Evolutionary conservation across 192 early-diverging fungal species (phyloP).

Genomic region (Linderina pennispora): DNA sequence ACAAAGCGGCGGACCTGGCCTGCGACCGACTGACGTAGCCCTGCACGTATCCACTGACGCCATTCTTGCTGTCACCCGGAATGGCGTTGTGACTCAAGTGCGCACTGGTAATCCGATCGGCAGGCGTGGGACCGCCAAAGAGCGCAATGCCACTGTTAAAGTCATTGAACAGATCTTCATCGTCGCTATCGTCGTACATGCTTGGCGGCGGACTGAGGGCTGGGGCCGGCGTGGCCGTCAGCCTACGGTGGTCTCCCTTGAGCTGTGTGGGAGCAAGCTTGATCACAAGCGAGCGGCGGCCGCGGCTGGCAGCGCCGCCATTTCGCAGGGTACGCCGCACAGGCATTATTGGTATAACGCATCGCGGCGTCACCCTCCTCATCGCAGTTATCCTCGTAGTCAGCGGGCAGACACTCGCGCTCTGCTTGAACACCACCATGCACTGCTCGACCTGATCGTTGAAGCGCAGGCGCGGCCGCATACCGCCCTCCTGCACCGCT

Average conservation of each 20-base stretch:
- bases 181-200: conserved; percentile 15
- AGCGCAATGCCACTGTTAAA: conserved; percentile 5
- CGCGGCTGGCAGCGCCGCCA: conserved; percentile 10
- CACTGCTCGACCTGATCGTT: conserved; percentile 50
- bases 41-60: conserved; percentile 35
- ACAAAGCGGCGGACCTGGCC: conserved; percentile 43
- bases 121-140: conserved; percentile 2
- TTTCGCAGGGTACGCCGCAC: conserved; percentile 2
- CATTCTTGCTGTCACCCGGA: background rate
- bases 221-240: background rate
- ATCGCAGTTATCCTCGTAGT: conserved; percentile 24
- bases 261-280: conserved; percentile 40
- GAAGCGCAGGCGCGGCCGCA: conserved; percentile 43
- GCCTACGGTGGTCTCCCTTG: conserved; percentile 41
- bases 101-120: background rate
- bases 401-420: conserved; percentile 42
- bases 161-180: conserved; percentile 22
- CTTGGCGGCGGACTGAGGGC: background rate
- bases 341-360: too few relatives aligned
- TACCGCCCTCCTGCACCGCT: conserved; percentile 19
- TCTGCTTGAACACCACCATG: conserved; percentile 43
- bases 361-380: conserved; percentile 13
- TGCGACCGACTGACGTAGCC: conserved; percentile 41
- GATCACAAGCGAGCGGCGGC: conserved; percentile 36
- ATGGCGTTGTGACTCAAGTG: background rate